phyloP scores from a whole-genome alignment of 1,284 basidiomycete species.

The Melampsora americana region DNA sequence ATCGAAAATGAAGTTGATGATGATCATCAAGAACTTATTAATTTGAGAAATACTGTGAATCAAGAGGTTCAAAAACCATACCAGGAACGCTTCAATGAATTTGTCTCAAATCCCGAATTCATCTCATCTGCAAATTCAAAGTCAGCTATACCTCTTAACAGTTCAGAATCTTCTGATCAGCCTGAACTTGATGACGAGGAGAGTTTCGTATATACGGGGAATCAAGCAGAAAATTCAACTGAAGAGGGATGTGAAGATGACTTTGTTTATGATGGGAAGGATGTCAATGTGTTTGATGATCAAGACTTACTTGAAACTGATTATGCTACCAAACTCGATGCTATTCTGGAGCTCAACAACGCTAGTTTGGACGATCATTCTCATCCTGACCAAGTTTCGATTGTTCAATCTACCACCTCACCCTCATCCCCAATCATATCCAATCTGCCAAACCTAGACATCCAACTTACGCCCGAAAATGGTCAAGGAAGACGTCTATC shows the following conservation, averaged over 20 bases:
- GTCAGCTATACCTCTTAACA: too few species aligned
- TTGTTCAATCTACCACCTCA: background rate
- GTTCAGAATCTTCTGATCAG: too few species aligned
- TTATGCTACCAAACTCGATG: conserved; percentile 14
- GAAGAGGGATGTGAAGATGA: background rate
- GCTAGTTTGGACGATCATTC: too few species aligned
- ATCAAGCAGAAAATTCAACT: too few species aligned
- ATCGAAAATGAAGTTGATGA: background rate
- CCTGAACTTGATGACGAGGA: too few species aligned
- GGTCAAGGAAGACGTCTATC: background rate
- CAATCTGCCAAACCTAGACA: background rate
- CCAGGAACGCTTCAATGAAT: background rate
- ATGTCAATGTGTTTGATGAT: conserved; percentile 36
- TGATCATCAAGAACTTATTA: background rate
- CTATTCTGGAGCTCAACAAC: conserved; percentile 2
- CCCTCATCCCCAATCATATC: background rate
- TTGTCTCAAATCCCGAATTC: too few species aligned
- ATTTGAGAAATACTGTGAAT: background rate
- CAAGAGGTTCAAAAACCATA: background rate
- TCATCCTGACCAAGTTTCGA: too few species aligned
- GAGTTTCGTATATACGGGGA: too few species aligned
- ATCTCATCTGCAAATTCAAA: too few species aligned
- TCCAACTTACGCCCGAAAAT: background rate
- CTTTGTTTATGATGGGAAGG: conserved; percentile 39
- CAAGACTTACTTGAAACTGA: conserved; percentile 8